Base-by-base conservation (phyloP, 164 flowering plant species). In the Tinospora cordifolia region DNA sequence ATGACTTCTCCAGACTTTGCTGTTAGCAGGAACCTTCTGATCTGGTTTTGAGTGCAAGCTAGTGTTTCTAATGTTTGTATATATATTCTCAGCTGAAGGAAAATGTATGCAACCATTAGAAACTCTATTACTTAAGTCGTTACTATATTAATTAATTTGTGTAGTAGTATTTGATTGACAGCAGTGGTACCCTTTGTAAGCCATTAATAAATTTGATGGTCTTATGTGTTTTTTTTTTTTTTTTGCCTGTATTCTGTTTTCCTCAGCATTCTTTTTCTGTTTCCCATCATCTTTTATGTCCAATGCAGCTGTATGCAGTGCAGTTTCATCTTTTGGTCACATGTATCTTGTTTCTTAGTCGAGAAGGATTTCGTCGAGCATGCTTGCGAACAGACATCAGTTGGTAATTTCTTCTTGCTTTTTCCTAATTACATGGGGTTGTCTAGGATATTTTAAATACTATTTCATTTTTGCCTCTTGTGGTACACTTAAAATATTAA, bases 331-430 rank as follows among this genome's bases (percentile, higher is more conserved):
- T 92, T 62, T 90, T 92, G 69, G 86, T 92, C 75, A 87, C 97
- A 1, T 87, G 90, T 71, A 80, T 95, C 36, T 75, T 95, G 77
- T 91, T 91, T 79, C 87, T 92, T 26, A 95, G 98, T 74, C 90
- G 98, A n/a, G 99, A 95, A 76, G 99, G 99, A 39, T 90, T 92
- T 74, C 87, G 97, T 27, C 82, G 93, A 74, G 99, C 99, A 41
- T 95, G 98, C 82, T 74, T 95, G 90, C 84, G 98, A 68, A 79
- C 84, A 25, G 95, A 92, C 60, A 67, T 87, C 21, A 78, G 75
- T 76, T 67, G 97, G 98, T 91, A 63, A 64, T 68, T 54, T 13
- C 64, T 71, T 69, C 9, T 57, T 66, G 64, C 44, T 26, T 30
- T 30, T 30, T 4, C 36, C 36, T 4, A 1, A 30, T 30, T 30